Evolutionary conservation across 176 grass and related monocot genomes (phyloP).

Genomic region (Typha latifolia): DNA sequence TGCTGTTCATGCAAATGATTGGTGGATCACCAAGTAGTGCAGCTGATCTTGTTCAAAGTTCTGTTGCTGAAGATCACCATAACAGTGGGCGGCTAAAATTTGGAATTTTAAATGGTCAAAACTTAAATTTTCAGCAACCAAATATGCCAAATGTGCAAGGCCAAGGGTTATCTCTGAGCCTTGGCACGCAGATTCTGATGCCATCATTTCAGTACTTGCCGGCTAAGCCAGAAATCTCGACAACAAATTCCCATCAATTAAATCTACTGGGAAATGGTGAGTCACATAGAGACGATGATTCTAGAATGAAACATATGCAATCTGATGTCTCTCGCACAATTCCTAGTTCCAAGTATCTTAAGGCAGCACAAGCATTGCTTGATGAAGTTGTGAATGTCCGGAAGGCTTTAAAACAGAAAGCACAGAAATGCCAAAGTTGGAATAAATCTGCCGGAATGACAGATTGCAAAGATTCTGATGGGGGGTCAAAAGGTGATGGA

Average conservation of each 20-base stretch:
- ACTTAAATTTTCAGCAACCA: constrained; percentile 25
- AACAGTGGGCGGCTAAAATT: constrained; percentile 41
- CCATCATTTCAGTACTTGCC: constrained; percentile 74
- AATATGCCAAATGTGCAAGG: constrained; percentile 36
- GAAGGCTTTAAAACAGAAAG: constrained; percentile 62
- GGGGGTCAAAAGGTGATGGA: constrained; percentile 42
- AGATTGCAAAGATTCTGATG: constrained; percentile 48
- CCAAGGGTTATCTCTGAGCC: constrained; percentile 81
- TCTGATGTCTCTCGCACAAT: constrained; percentile 41
- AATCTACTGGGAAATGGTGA: constrained; percentile 38
- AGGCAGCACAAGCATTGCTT: constrained; percentile 83
- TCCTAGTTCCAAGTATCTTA: constrained; percentile 78
- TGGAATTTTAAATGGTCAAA: constrained; percentile 54
- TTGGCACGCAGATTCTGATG: constrained; percentile 59
- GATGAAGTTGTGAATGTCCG: constrained; percentile 83
- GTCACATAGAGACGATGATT: constrained; percentile 44
- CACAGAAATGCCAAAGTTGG: constrained; percentile 39
- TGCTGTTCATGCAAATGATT: constrained; percentile 55
- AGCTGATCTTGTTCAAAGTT: constrained; percentile 28
- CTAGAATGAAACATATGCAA: constrained; percentile 31
- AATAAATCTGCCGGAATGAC: constrained; percentile 21
- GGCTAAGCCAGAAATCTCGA: constrained; percentile 35
- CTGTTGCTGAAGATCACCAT: constrained; percentile 32
- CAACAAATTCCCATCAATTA: constrained; percentile 45
- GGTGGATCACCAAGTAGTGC: constrained; percentile 33